phyloP scores from a whole-genome alignment of 2,329 filamentous ascomycete species.

The Xylaria sp. region DNA sequence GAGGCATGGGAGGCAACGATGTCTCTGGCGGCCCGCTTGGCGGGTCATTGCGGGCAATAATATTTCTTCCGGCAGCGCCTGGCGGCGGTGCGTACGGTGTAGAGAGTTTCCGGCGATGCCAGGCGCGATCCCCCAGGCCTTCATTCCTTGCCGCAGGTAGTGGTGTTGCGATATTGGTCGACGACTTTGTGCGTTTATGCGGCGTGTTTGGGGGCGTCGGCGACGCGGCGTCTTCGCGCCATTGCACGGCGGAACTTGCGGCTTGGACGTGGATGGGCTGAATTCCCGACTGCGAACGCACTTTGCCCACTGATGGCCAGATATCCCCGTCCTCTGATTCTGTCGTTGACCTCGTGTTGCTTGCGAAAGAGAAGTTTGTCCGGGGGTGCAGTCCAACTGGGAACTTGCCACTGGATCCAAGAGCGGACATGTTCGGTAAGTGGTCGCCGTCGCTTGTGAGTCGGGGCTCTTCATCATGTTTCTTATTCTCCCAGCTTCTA shows the following conservation, averaged over 20 bases:
- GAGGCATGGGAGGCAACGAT: constrained; percentile 42
- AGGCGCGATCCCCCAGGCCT: constrained; percentile 46
- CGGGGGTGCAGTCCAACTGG: constrained; percentile 36
- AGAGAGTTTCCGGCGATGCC: constrained; percentile 46
- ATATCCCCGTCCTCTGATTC: constrained; percentile 33
- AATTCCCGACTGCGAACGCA: constrained; percentile 33
- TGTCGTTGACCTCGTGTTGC: background rate
- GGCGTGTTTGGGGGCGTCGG: constrained; percentile 2
- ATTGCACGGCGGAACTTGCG: constrained; percentile 31
- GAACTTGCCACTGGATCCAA: constrained; percentile 41
- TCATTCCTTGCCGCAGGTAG: constrained; percentile 35
- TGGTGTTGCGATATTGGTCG: constrained; percentile 1
- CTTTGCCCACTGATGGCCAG: constrained; percentile 35
- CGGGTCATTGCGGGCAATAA: constrained; percentile 14
- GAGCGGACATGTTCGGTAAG: constrained; percentile 43
- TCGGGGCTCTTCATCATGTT: constrained; percentile 20
- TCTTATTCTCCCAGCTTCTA: background rate
- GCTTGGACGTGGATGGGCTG: background rate
- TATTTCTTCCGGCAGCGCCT: background rate
- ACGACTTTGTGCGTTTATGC: constrained; percentile 17
- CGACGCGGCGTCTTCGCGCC: constrained; percentile 6
- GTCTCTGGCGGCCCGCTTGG: constrained; percentile 37
- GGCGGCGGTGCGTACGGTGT: constrained; percentile 34
- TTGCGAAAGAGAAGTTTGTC: constrained; percentile 2
- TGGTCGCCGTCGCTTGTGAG: constrained; percentile 32